Evolutionary conservation across 495 filamentous ascomycete species (phyloP).

Genomic region (Talaromyces ruber): DNA sequence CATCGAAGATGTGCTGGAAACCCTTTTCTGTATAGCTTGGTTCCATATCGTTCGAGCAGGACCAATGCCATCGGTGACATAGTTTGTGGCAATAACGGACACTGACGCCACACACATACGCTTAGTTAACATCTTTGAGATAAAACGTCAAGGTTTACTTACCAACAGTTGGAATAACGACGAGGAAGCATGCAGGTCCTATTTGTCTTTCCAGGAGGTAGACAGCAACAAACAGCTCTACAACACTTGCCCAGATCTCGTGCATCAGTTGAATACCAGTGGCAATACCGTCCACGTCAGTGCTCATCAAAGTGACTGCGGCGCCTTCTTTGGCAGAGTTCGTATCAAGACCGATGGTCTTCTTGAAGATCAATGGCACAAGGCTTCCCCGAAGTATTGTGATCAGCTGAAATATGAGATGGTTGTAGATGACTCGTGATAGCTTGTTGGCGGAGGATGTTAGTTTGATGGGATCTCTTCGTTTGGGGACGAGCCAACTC

Average conservation of each 20-base stretch:
- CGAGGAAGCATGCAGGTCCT: constrained; percentile 27
- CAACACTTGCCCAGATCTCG: background rate
- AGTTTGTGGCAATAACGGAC: background rate
- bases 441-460: constrained; percentile 13
- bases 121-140: background rate
- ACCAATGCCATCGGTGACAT: background rate
- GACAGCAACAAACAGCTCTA: background rate
- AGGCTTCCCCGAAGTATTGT: constrained; percentile 53
- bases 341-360: constrained; percentile 31
- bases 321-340: constrained; percentile 33
- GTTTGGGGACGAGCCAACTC: constrained; percentile 30
- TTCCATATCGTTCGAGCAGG: constrained; percentile 33
- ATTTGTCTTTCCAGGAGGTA: constrained; percentile 35
- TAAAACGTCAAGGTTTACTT: background rate
- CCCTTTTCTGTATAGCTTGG: constrained; percentile 47
- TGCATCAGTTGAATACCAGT: background rate
- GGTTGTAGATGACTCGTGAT: background rate
- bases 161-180: constrained; percentile 13
- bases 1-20: constrained; percentile 41
- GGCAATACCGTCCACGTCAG: constrained; percentile 40
- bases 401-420: constrained; percentile 17
- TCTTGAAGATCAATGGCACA: constrained; percentile 45
- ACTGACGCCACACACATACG: constrained; percentile 12
- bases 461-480: constrained; percentile 30
- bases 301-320: constrained; percentile 47